Evolutionary conservation across 2,329 filamentous ascomycete genomes (phyloP).

Genomic region (Ceratocystis huliohia): DNA sequence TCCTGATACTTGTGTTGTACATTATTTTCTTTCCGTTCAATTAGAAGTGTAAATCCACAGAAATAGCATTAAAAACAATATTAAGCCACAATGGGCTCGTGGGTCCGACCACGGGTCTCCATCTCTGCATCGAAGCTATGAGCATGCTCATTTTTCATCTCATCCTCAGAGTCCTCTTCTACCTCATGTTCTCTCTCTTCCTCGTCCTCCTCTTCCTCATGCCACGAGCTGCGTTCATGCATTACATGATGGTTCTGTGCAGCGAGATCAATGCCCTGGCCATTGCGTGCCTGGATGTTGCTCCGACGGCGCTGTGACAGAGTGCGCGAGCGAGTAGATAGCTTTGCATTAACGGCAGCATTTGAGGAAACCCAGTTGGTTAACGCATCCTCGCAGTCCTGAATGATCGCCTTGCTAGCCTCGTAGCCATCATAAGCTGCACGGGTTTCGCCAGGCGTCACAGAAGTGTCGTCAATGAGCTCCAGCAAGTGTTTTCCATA

Average conservation of each 20-base stretch:
- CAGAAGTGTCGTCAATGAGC: conserved; percentile 88
- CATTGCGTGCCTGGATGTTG: conserved; percentile 50
- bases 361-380: conserved; percentile 94
- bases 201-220: conserved; percentile 52
- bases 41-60: too few species aligned
- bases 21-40: too few species aligned
- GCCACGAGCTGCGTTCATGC: conserved; percentile 74
- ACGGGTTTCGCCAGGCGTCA: conserved; percentile 92
- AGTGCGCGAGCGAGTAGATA: conserved; percentile 76
- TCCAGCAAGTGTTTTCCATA: conserved; percentile 98
- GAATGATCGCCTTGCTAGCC: conserved; percentile 95
- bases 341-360: conserved; percentile 73
- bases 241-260: conserved; percentile 61
- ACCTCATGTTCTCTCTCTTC: conserved; percentile 33
- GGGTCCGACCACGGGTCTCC: conserved; percentile 44
- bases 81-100: conserved; percentile 34
- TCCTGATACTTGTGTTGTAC: too few species aligned
- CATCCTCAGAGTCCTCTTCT: conserved; percentile 41
- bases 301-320: conserved; percentile 73
- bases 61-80: neutral
- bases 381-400: conserved; percentile 93
- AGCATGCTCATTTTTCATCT: conserved; percentile 46
- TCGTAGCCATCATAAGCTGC: conserved; percentile 96
- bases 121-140: conserved; percentile 39
- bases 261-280: conserved; percentile 67